A percentile compares a stretch with the other conserved stretches of the same genome.
Conservation (phyloP, 805 yeast species). For the Candida oleophila region DNA sequence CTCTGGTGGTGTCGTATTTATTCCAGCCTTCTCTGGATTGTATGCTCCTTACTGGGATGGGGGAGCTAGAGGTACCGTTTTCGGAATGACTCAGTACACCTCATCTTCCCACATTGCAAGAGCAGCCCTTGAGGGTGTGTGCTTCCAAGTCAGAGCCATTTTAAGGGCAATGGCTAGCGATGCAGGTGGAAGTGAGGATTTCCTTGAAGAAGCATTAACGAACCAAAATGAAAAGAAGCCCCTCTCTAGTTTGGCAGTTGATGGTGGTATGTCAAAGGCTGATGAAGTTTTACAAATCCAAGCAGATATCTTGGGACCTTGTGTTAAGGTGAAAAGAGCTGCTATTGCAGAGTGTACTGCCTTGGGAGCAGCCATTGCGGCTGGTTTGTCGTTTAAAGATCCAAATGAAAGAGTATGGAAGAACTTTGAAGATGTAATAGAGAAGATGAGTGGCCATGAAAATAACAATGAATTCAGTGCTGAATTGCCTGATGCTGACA, state of each 20-base stretch:
- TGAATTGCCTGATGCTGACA: slow-evolving; percentile 52
- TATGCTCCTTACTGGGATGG: slow-evolving; percentile 97
- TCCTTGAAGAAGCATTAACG: slow-evolving; percentile 51
- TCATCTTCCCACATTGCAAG: slow-evolving; percentile 88
- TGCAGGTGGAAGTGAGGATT: slow-evolving; percentile 62
- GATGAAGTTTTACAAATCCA: slow-evolving; percentile 92
- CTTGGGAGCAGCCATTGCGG: slow-evolving; percentile 94
- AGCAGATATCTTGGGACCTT: slow-evolving; percentile 86
- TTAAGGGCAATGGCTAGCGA: slow-evolving; percentile 87
- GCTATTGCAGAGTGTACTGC: slow-evolving; percentile 89
- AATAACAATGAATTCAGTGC: slow-evolving; percentile 34
- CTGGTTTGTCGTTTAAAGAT: slow-evolving; percentile 63
- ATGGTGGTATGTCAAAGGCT: slow-evolving; percentile 94
- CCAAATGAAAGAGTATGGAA: slow-evolving; percentile 66
- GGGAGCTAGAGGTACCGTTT: slow-evolving; percentile 86
- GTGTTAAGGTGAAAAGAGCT: slow-evolving; percentile 78
- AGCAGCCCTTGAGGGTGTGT: slow-evolving; percentile 93
- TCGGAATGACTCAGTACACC: slow-evolving; percentile 92
- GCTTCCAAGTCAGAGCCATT: slow-evolving; percentile 90
- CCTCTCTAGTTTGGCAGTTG: slow-evolving; percentile 67
- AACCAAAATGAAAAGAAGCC: slow-evolving; percentile 46
- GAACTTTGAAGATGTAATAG: slow-evolving; percentile 65
- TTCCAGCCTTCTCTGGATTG: slow-evolving; percentile 91
- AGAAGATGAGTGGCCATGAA: slow-evolving; percentile 26
- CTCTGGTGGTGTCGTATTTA: slow-evolving; percentile 90